Conservation (phyloP, 2,329 filamentous ascomycete genomes). For the Clarireedia monteithiana region DNA sequence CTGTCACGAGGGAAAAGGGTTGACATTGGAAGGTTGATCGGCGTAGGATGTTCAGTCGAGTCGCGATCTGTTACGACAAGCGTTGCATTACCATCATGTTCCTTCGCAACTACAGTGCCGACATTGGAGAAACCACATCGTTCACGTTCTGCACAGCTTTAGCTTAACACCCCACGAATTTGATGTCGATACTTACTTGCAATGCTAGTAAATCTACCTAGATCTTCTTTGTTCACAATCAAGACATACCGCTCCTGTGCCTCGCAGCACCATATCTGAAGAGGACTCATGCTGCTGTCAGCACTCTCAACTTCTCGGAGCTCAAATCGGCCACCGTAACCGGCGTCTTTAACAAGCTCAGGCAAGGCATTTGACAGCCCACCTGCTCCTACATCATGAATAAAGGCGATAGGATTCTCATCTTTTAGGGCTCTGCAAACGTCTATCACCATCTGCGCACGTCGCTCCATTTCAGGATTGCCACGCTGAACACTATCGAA, state of each 20-base stretch:
- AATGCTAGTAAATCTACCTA: conserved; percentile 68
- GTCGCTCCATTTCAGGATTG: conserved; percentile 91
- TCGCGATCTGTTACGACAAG: conserved; percentile 78
- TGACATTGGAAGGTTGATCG: conserved; percentile 85
- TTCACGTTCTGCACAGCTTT: conserved; percentile 53
- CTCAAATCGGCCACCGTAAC: conserved; percentile 85
- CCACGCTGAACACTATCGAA: conserved; percentile 96
- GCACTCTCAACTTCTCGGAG: conserved; percentile 89
- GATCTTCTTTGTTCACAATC: conserved; percentile 70
- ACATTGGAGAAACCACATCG: conserved; percentile 90
- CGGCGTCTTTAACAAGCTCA: conserved; percentile 86
- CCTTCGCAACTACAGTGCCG: conserved; percentile 60
- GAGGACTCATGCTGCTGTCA: conserved; percentile 84
- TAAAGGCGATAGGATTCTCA: conserved; percentile 87
- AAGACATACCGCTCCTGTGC: conserved; percentile 95
- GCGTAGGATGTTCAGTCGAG: conserved; percentile 62
- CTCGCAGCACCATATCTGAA: conserved; percentile 98
- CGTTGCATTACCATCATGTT: conserved; percentile 56
- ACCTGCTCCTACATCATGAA: conserved; percentile 94
- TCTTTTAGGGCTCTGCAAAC: conserved; percentile 78
- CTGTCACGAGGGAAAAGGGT: conserved; percentile 82
- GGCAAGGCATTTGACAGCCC: conserved; percentile 77
- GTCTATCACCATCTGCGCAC: conserved; percentile 97
- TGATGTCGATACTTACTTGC: conserved; percentile 37
- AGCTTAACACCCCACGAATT: not conserved